Base-by-base conservation (phyloP, 192 early-diverging fungal genomes). In the Coemansia sp. region DNA sequence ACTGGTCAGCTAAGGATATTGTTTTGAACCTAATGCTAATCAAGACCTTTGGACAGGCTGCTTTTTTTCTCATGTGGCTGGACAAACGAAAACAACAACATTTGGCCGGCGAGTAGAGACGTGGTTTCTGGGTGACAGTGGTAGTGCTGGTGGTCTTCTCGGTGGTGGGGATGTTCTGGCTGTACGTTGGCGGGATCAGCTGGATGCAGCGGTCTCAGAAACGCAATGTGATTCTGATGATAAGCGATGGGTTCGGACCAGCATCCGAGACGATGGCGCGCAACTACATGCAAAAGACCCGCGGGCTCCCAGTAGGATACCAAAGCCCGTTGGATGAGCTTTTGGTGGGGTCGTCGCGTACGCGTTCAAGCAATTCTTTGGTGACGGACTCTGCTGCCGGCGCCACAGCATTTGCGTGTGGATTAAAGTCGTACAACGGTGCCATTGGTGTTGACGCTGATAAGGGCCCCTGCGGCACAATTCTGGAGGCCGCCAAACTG, bases 321-420 rank as follows among this genome's bases (percentile, higher is more conserved):
- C 76, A 60, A 75, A 85, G 84, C 51, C 79, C 86, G 4, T 69
- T 92, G 18, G 91, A 92, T 65, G 69, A 84, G 47, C 88, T 91
- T 21, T 80, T 86, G 56, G 90, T 98, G 16, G 96, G 97, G n/a
- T 73, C 89, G 21, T 94, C 93, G 21, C 88, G 97, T 32, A 99
- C 97, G 5, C 84, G 91, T 48, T 92, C 90, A 47, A 86, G 86
- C 52, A 59, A 65, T 76, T 90, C 89, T 41, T 76, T 97, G 26
- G 85, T 99, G 5, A 99, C 97, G 0, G 97, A 99, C 77, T 93
- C 91, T 44, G 97, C 97, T 9, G 95, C 97, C 24, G 97, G 96
- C 8, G 97, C 96, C 0, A 99, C 97, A 1, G 97, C 97, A 2
- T 98, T 93, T 65, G 84, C 94, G 16, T 98, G 96, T 71, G 88